These are phyloP conservation scores for Calonectria fujianensis DNA, from an alignment of 2,329 filamentous ascomycete species.

Conservation along the genomic window DNA sequence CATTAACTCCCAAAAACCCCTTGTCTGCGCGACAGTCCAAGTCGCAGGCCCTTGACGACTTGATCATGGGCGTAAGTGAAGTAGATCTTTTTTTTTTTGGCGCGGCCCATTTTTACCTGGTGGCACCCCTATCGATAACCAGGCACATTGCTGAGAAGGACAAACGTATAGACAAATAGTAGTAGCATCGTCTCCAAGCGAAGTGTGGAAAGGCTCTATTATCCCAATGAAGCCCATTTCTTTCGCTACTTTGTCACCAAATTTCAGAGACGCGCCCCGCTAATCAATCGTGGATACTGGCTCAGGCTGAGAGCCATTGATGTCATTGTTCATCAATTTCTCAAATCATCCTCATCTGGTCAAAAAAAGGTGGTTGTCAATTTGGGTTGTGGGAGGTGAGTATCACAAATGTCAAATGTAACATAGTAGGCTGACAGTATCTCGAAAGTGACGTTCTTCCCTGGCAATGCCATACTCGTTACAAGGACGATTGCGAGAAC, in stretches of 20 bases:
- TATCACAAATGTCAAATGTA: slow-evolving; percentile 46
- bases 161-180: slow-evolving; percentile 81
- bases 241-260: slow-evolving; percentile 92
- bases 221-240: slow-evolving; percentile 85
- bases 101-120: background rate
- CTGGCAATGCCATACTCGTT: slow-evolving; percentile 85
- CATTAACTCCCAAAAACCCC: slow-evolving; percentile 34
- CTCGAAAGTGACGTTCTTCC: slow-evolving; percentile 86
- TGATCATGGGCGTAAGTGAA: slow-evolving; percentile 73
- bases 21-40: slow-evolving; percentile 46
- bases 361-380: slow-evolving; percentile 86
- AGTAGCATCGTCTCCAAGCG: slow-evolving; percentile 95
- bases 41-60: slow-evolving; percentile 66
- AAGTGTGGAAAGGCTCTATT: slow-evolving; percentile 93
- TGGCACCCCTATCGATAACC: background rate
- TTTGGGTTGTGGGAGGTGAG: slow-evolving; percentile 92
- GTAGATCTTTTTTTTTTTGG: background rate
- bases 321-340: slow-evolving; percentile 82
- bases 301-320: slow-evolving; percentile 90
- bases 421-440: slow-evolving; percentile 5
- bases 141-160: slow-evolving; percentile 36
- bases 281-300: slow-evolving; percentile 94
- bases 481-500: slow-evolving; percentile 74
- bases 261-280: slow-evolving; percentile 86
- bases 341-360: slow-evolving; percentile 68